phyloP scores from a whole-genome alignment of 2,329 filamentous ascomycete species.

The Fusarium incarnatum region DNA sequence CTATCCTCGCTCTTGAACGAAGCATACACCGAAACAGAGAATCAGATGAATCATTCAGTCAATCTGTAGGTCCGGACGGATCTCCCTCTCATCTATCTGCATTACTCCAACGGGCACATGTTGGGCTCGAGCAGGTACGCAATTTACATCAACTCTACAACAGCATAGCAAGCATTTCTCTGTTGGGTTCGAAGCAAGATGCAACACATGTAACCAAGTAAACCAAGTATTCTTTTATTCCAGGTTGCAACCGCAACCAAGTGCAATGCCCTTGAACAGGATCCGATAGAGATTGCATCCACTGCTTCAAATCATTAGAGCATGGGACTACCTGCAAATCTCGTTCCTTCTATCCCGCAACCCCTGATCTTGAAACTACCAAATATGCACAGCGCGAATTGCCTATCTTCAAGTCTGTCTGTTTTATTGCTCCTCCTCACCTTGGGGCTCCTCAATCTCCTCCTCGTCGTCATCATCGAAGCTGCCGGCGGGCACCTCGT shows the following conservation, averaged over 20 bases:
- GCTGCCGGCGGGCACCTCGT: slow-evolving; percentile 86
- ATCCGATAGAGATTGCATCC: slow-evolving; percentile 40
- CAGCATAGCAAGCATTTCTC: neutral
- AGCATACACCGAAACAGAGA: neutral
- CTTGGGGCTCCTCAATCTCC: slow-evolving; percentile 59
- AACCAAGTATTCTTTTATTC: slow-evolving; percentile 46
- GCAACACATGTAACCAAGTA: slow-evolving; percentile 1
- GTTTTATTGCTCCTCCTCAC: slow-evolving; percentile 37
- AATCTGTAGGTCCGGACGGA: neutral
- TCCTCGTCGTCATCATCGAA: slow-evolving; percentile 90
- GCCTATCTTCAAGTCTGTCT: slow-evolving; percentile 17
- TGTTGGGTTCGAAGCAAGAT: neutral
- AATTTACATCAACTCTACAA: neutral
- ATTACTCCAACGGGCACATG: neutral
- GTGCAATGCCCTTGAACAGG: slow-evolving; percentile 23
- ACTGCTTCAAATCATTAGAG: slow-evolving; percentile 47
- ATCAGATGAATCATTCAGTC: neutral
- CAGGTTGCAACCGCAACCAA: slow-evolving; percentile 34
- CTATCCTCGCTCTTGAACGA: neutral
- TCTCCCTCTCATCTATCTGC: neutral
- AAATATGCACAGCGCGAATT: slow-evolving; percentile 17
- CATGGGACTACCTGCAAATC: slow-evolving; percentile 41
- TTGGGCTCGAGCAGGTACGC: neutral
- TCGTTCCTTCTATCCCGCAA: slow-evolving; percentile 31
- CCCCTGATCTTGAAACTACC: slow-evolving; percentile 28